A percentile compares a stretch with the other conserved stretches of the same genome.
These are phyloP conservation scores for Asparagopsis taxiformis DNA, from an alignment of 31 red algal genomes.

Conservation along the genomic window DNA sequence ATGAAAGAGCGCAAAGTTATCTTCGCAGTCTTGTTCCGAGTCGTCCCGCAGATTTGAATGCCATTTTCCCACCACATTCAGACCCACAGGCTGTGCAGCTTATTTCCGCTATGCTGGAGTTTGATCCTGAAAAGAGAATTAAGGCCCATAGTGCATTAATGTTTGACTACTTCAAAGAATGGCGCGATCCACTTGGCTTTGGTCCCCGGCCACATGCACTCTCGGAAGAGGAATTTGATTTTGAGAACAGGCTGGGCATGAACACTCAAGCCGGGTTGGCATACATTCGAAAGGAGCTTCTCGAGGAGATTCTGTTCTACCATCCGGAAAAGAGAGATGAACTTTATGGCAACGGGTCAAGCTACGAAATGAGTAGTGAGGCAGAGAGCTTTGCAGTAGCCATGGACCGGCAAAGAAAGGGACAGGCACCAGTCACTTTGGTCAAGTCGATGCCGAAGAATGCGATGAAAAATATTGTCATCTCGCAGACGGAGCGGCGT, in stretches of 20 bases:
- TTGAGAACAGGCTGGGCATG: constrained; percentile 60
- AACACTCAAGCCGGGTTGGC: too few species aligned
- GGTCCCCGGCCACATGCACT: constrained; percentile 53
- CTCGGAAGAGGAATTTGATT: constrained; percentile 73
- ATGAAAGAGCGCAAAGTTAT: too few species aligned
- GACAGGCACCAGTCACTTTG: too few species aligned
- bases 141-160: constrained; percentile 41
- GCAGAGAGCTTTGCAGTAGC: too few species aligned
- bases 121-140: constrained; percentile 48
- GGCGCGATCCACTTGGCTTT: constrained; percentile 37
- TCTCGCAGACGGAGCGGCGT: too few species aligned
- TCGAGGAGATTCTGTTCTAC: constrained; percentile 81
- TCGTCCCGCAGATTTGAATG: constrained; percentile 43
- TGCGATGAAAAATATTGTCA: too few species aligned
- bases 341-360: too few species aligned
- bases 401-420: too few species aligned
- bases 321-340: too few species aligned
- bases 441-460: too few species aligned
- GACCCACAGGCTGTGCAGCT: constrained; percentile 64
- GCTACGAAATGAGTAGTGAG: too few species aligned
- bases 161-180: constrained; percentile 69
- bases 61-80: constrained; percentile 50
- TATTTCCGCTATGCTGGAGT: constrained; percentile 48
- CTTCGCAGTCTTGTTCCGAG: too few species aligned
- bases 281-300: constrained; percentile 74